Conservation (phyloP, 1,139 yeast genomes). For the Kodamaea suecica region DNA sequence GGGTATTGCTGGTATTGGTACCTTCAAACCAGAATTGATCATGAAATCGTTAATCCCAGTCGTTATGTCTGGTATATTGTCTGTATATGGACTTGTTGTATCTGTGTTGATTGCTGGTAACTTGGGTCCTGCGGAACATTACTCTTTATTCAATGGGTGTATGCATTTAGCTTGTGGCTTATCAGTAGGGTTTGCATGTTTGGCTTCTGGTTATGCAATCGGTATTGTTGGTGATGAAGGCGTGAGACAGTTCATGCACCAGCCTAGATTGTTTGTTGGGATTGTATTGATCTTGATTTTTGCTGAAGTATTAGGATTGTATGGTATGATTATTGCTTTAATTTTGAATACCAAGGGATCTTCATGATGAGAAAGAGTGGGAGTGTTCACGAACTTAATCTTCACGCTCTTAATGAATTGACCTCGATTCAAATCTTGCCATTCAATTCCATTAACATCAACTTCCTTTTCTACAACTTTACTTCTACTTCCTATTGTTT, state of each 20-base stretch:
- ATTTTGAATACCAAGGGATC: slow-evolving; percentile 87
- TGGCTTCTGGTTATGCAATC: slow-evolving; percentile 97
- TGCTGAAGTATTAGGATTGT: slow-evolving; percentile 95
- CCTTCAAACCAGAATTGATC: slow-evolving; percentile 77
- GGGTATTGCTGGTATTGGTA: slow-evolving; percentile 91
- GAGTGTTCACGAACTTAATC: too few species aligned
- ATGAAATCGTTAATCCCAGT: slow-evolving; percentile 90
- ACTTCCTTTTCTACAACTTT: slow-evolving; percentile 1
- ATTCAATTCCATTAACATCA: too few species aligned
- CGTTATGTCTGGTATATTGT: slow-evolving; percentile 96
- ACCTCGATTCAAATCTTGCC: too few species aligned
- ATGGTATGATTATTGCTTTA: slow-evolving; percentile 91
- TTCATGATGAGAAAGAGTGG: slow-evolving; percentile 8
- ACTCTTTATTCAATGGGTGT: slow-evolving; percentile 89
- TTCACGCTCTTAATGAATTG: too few species aligned
- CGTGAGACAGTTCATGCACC: slow-evolving; percentile 94
- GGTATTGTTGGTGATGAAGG: slow-evolving; percentile 99
- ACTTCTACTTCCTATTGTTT: background rate
- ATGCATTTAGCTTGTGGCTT: slow-evolving; percentile 97
- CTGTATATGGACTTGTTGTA: slow-evolving; percentile 94
- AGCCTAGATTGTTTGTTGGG: slow-evolving; percentile 94
- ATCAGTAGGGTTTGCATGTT: slow-evolving; percentile 92
- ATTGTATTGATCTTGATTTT: slow-evolving; percentile 92
- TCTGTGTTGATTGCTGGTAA: slow-evolving; percentile 95
- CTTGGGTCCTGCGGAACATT: slow-evolving; percentile 68